Conservation (phyloP, 345 rosid genomes). For the Cardamine occulta region DNA sequence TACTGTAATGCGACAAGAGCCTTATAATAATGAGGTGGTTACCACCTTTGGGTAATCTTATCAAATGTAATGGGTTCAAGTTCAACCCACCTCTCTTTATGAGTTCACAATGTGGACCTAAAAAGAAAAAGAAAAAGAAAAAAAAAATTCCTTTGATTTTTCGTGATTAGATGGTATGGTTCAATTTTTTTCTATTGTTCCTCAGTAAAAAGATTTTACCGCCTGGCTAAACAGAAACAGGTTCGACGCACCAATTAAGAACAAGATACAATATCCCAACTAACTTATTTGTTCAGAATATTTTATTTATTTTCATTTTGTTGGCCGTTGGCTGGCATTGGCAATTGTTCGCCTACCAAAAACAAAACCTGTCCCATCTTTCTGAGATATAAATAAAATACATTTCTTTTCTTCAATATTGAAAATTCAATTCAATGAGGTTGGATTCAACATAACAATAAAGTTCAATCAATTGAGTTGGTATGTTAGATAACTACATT, state of each 20-base stretch:
- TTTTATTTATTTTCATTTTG: slow-evolving; percentile 14
- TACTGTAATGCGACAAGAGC: neutral
- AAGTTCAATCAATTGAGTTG: slow-evolving; percentile 22
- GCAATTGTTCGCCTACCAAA: slow-evolving; percentile 12
- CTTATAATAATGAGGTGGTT: neutral
- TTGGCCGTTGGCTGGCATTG: slow-evolving; percentile 37
- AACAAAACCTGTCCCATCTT: slow-evolving; percentile 17
- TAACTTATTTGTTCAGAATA: slow-evolving; percentile 35
- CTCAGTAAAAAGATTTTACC: too few species aligned
- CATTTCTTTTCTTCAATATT: neutral
- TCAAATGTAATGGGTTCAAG: neutral
- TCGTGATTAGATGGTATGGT: neutral
- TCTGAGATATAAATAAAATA: neutral
- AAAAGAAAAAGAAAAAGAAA: neutral
- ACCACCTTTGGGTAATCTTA: too few species aligned
- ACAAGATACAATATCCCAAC: neutral
- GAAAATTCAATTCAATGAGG: neutral
- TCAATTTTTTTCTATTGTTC: neutral
- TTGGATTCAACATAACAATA: slow-evolving; percentile 21
- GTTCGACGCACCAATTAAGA: neutral
- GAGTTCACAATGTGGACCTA: neutral
- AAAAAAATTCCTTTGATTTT: neutral
- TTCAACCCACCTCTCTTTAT: neutral
- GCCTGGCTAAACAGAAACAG: neutral
- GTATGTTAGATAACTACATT: slow-evolving; percentile 14